Base-by-base conservation (phyloP, 768 basidiomycete genomes). In the Tylopilus felleus region DNA sequence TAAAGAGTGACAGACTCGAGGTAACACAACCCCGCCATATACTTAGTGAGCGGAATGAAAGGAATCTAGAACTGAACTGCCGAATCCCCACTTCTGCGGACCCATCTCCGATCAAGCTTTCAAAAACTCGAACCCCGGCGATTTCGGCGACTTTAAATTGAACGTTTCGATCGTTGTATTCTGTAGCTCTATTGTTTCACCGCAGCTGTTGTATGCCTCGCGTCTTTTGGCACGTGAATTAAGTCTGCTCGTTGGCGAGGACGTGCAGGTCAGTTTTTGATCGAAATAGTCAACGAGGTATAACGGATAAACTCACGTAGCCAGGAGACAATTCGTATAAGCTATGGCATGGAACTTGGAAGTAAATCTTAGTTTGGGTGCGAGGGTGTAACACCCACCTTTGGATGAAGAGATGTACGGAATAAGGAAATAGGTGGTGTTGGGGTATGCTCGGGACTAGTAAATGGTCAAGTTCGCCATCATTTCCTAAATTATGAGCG, bases 391-490 rank as follows among this genome's bases (percentile, higher is more conserved):
- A 4, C 43, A 22, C 51, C 16, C 29, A 46, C 51, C 51, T 39
- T 52, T 52, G 43, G 51, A 52, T 4, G 43, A 52, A 39, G 27
- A 45, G 12, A 52, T 46, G 36, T 52, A 52, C 1, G 51, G 43
- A 14, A 52, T 52, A 7, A 52, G 43, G 27, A 52, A 52, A 22
- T 52, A 52, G 27, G 39, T 17, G 6, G 14, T 7, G 12, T 39
- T 8, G 19, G 44, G 43, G 27, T 45, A 52, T 28, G 44, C 27
- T 17, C 44, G 27, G 9, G 44, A 45, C 51, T 52, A 8, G 22
- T 1, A 45, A 27, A 23, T 1, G 40, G 28, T 31, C 7, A 9
- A 1, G 51, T 46, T 17, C 39, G 35, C 17, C 33, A 17, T 2
- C 4, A 5, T 17, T 19, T n/a, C 27, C 13, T 9, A 38, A 33